Evolutionary conservation across 176 grass and related monocot genomes (phyloP).

Genomic region (Rhynchospora breviuscula): DNA sequence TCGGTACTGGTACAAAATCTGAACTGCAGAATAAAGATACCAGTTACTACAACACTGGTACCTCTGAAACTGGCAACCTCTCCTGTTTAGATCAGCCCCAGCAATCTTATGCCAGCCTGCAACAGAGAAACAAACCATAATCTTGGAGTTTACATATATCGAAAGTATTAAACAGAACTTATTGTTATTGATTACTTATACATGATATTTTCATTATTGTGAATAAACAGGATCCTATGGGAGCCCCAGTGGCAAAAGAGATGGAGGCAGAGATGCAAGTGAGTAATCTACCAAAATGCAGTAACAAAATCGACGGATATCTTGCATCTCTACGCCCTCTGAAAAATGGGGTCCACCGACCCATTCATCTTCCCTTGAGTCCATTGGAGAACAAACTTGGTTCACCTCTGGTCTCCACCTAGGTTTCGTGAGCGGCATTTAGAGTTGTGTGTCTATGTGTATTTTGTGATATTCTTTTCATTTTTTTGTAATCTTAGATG

Average conservation of each 20-base stretch:
- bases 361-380: constrained; percentile 57
- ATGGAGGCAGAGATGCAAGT: constrained; percentile 55
- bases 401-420: constrained; percentile 25
- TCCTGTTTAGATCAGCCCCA: background rate
- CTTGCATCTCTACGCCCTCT: constrained; percentile 54
- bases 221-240: constrained; percentile 59
- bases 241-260: constrained; percentile 56
- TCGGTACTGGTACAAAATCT: background rate
- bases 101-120: background rate
- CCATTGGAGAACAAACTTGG: constrained; percentile 71
- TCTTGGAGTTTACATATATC: too few relatives aligned
- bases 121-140: background rate
- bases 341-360: constrained; percentile 35
- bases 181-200: background rate
- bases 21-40: background rate
- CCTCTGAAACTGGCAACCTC: background rate
- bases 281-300: constrained; percentile 54
- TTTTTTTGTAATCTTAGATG: background rate
- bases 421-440: constrained; percentile 1
- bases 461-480: background rate
- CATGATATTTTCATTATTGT: background rate
- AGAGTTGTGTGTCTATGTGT: background rate
- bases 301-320: constrained; percentile 51
- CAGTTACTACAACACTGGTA: background rate
- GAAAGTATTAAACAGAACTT: background rate